Evolutionary conservation across 2,329 filamentous ascomycete genomes (phyloP).

Genomic region (Penicillium sp.): DNA sequence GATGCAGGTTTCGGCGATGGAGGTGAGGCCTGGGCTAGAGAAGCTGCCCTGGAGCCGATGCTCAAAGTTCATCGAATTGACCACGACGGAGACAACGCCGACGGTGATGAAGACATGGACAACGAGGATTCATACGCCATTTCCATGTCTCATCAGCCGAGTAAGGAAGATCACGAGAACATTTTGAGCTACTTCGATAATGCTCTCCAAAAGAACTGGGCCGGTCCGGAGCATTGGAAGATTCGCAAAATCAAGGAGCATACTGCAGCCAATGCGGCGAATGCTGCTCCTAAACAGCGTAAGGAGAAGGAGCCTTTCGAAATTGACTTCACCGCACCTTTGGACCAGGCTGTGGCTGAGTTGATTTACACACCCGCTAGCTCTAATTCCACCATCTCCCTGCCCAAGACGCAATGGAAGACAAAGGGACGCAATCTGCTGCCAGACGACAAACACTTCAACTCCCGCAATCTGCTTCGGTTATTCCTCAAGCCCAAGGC

Average conservation of each 20-base stretch:
- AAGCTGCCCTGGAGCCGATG: slow-evolving; percentile 82
- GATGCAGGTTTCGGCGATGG: slow-evolving; percentile 91
- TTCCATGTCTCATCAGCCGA: slow-evolving; percentile 69
- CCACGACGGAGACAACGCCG: slow-evolving; percentile 53
- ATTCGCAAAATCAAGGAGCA: slow-evolving; percentile 88
- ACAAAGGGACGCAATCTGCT: slow-evolving; percentile 89
- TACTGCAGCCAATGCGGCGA: slow-evolving; percentile 50
- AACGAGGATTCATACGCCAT: slow-evolving; percentile 72
- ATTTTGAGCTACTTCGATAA: slow-evolving; percentile 98
- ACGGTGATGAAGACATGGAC: slow-evolving; percentile 57
- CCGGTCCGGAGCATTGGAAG: slow-evolving; percentile 96
- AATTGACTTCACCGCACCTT: slow-evolving; percentile 79
- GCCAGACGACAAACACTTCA: slow-evolving; percentile 97
- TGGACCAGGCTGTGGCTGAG: slow-evolving; percentile 69
- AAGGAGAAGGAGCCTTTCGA: slow-evolving; percentile 97
- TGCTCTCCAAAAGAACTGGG: slow-evolving; percentile 94
- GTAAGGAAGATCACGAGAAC: slow-evolving; percentile 75
- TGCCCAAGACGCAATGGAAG: slow-evolving; percentile 94
- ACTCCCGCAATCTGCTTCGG: slow-evolving; percentile 81
- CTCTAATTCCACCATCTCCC: slow-evolving; percentile 74
- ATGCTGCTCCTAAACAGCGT: slow-evolving; percentile 56
- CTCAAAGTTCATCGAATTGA: slow-evolving; percentile 67
- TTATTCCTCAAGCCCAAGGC: slow-evolving; percentile 95
- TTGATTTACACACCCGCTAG: slow-evolving; percentile 76
- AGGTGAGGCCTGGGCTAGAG: slow-evolving; percentile 90